Conservation (phyloP, 306 rosid genomes). For the Trifolium subterraneum region DNA sequence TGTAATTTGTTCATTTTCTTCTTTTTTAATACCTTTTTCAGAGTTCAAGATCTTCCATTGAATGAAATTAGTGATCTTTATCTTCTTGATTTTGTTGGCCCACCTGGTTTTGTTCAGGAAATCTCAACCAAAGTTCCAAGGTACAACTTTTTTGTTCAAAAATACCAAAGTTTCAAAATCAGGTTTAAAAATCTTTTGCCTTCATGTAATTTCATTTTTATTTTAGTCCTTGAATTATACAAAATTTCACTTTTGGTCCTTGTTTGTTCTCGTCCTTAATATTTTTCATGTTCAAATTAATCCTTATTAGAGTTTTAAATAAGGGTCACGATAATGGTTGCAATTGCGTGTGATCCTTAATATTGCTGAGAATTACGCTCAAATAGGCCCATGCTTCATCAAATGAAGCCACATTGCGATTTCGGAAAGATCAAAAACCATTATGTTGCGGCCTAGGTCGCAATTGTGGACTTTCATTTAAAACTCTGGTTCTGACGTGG, state of each 20-base stretch:
- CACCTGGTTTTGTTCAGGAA: conserved; percentile 68
- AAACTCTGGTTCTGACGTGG: not conserved
- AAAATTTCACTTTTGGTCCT: not conserved
- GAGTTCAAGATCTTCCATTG: conserved; percentile 67
- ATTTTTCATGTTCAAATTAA: not conserved
- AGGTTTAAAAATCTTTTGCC: not conserved
- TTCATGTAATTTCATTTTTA: not conserved
- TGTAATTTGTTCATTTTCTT: not conserved
- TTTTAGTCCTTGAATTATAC: not conserved
- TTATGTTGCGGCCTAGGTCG: not conserved
- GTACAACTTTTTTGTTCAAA: conserved; percentile 19
- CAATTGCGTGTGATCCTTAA: not conserved
- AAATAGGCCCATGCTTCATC: not conserved
- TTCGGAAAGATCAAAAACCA: not conserved
- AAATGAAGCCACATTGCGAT: not conserved
- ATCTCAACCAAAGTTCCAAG: conserved; percentile 61
- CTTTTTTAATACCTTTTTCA: conserved; percentile 30
- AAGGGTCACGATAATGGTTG: too few relatives aligned
- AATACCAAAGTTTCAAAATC: not conserved
- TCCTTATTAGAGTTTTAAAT: not conserved
- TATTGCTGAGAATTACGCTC: not conserved
- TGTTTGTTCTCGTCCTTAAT: not conserved
- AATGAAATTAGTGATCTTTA: conserved; percentile 62
- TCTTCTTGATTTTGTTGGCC: conserved; percentile 85
- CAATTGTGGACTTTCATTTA: not conserved